Conservation (phyloP, 345 rosid genomes). For the Lumnitzera racemosa region DNA sequence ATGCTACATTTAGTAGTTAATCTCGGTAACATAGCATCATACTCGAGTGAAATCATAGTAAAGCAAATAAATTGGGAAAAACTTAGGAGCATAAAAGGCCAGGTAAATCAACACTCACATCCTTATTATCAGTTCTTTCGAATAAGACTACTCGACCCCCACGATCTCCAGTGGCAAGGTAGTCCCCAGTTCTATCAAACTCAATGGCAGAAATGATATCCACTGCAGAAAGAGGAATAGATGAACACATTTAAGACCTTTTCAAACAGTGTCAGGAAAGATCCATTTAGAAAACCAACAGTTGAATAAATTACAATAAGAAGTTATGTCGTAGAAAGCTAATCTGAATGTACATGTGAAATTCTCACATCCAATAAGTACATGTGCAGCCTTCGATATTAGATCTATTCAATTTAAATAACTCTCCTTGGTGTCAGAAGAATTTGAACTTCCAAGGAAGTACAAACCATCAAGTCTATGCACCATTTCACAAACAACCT, state of each 20-base stretch:
- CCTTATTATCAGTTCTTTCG: conserved; percentile 67
- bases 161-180: conserved; percentile 95
- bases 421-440: too few relatives aligned
- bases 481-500: too few relatives aligned
- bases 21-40: not conserved
- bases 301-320: not conserved
- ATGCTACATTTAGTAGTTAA: conserved; percentile 27
- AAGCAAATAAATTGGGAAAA: not conserved
- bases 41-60: not conserved
- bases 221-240: conserved; percentile 42
- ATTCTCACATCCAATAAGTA: too few relatives aligned
- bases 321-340: not conserved
- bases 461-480: too few relatives aligned
- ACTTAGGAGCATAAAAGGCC: not conserved
- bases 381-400: too few relatives aligned
- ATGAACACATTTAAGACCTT: not conserved
- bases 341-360: too few relatives aligned
- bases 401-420: too few relatives aligned
- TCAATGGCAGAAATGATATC: conserved; percentile 88
- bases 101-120: conserved; percentile 35
- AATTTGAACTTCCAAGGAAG: too few relatives aligned
- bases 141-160: conserved; percentile 95
- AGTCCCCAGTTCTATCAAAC: conserved; percentile 72
- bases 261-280: not conserved
- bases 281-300: conserved; percentile 6